Base-by-base conservation (phyloP, 164 flowering plant genomes). In the Magnolia sinica region DNA sequence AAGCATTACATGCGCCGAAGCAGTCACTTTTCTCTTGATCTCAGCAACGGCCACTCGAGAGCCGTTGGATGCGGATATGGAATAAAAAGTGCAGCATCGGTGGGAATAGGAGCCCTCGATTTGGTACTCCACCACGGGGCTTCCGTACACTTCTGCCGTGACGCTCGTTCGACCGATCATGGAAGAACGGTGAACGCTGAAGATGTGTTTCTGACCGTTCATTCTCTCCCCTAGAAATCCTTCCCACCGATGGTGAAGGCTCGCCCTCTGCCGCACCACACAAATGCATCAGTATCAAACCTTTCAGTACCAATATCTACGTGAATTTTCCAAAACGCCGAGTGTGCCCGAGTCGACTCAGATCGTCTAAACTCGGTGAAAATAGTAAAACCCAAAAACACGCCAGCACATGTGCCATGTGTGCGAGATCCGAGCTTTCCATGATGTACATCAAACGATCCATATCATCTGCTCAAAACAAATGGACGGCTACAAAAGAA, bases 221-320 rank as follows among this genome's bases (percentile, higher is more conserved):
- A 51, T 24, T 80, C 88, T 82, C 81, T 93, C 98, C 14, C 98
- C 98, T n/a, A 81, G 0, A 72, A 78, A 94, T 1, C 99, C 99
- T 78, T 96, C 99, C 99, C 99, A 96, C 24, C 99, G 76, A 8
- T 91, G 90, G 71, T 92, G 99, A 19, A 96, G 86, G 78, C 98
- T 96, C 81, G 99, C 98, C 79, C 95, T 83, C 99, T 95, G 89
- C 73, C 45, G 45, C 45, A 5, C 45, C 45, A 37, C 45, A 37
- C 45, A 37, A 37, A 37, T 37, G 45, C 45, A 37, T 37, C 45
- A 37, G 29, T 27, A 27, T 27, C 29, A 27, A 27, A 27, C 29
- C 29, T 27, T 27, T 37, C 45, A 37, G 45, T 37, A 4, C 4
- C 0, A 7, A 37, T 37, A 4, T 37, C 45, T 5, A 37, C 7